Evolutionary conservation across 305 asterid genomes (phyloP), one percentile per base, ranked within the genome.

Genomic region (Fraxinus greggii): DNA sequence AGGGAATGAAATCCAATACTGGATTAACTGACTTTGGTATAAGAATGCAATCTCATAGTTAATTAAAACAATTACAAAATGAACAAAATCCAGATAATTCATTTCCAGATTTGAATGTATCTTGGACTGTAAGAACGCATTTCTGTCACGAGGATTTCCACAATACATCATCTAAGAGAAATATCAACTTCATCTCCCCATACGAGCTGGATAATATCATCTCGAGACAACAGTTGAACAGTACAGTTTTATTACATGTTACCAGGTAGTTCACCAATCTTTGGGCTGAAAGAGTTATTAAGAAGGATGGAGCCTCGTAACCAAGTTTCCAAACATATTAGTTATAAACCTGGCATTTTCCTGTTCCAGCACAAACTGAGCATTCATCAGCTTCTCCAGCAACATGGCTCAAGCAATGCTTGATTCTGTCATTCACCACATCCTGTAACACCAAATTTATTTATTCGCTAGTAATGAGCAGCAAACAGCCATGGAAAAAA

Each of bases 351-450:
- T 28, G 89, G 75, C 99, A 97, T 84, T 93, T 94, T 78, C 98
- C 97, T 9, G 98, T 94, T 84, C 98, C 98, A 28, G 92, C 92
- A 87, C 99, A 97, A 56, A 93, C 94, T 3, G 97, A 90, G 87
- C 98, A 97, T 86, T 97, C 98, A 21, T 92, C 95, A 83, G 83
- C 93, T 73, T 93, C 89, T 17, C 99, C 98, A 35, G 93, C 92
- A 61, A 92, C 93, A 73, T 91, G 99, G 86, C 94, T 92, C 90
- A 97, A 88, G 88, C 99, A 97, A 82, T 97, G 86, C 33, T 80
- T 88, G 89, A 97, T 93, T 89, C 98, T 87, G 79, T 97, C 98
- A 67, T 90, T 90, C 92, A 93, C 84, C 70, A 97, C 97, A 87
- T 94, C 98, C 99, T 97, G 93, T 76, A 88, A 83, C 79, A 78